Base-by-base conservation (phyloP, 164 flowering plant genomes). In the Berberis vulgaris region DNA sequence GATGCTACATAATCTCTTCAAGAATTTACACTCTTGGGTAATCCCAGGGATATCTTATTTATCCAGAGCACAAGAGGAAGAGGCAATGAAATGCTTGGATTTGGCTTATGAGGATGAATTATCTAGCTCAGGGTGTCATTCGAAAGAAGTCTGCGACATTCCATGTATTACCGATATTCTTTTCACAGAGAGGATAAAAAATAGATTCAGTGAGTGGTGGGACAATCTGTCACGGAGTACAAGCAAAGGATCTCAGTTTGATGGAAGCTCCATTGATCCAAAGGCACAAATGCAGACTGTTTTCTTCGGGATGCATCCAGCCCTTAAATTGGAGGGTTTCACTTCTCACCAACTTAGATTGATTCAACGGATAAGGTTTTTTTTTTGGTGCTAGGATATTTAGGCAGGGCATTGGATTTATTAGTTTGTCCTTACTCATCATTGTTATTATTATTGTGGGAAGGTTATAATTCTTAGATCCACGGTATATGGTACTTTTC, bases 21-120 rank as follows among this genome's bases (percentile, higher is more conserved):
- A 65, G 71, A 64, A 65, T 79, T 83, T 67, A 76, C 73, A 65
- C 47, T 70, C 60, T 79, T 77, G 69, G 66, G 63, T 74, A 78
- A 79, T 83, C 74, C 74, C 96, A 94, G 99, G 99, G 69, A 68
- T 94, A 73, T 91, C 99, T 82, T 94, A 89, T 83, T 78, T 91
- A 80, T 94, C 99, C 82, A 87, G 89, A 89, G 72, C 64, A 76
- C 99, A 89, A 76, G 96, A 94, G 72, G 84, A 78, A 39, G 88
- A 84, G 68, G 87, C 86, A 52, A 55, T 80, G 65, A 71, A 52
- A 54, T 73, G 64, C 8, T 68, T 87, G 67, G 71, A 76, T 59
- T 66, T 60, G 5, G 54, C 53, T 39, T 68, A 72, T 64, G 78
- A 70, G 55, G 77, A 76, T 55, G 78, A 76, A 54, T 54, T 61